These are phyloP conservation scores for Phyllosticta citriasiana DNA, from an alignment of 2,329 filamentous ascomycete species.

Conservation along the genomic window DNA sequence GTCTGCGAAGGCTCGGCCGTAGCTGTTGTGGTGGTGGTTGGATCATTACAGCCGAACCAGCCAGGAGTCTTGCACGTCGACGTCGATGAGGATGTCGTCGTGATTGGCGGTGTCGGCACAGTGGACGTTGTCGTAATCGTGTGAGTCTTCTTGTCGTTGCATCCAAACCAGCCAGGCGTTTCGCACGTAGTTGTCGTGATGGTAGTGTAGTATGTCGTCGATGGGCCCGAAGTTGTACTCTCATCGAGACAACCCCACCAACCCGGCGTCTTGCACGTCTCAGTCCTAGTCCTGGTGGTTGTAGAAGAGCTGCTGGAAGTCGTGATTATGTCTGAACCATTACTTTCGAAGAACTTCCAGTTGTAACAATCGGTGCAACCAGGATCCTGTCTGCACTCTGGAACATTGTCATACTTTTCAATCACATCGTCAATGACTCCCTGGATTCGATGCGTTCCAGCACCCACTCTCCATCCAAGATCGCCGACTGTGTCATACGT, in stretches of 20 bases:
- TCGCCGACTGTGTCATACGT: conserved; percentile 88
- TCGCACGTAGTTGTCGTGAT: conserved; percentile 22
- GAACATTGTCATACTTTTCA: conserved; percentile 69
- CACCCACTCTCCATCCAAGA: conserved; percentile 82
- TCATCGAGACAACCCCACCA: conserved; percentile 80
- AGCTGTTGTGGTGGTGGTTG: conserved; percentile 29
- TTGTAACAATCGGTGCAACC: conserved; percentile 79
- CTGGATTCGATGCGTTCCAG: conserved; percentile 84
- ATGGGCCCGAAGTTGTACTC: conserved; percentile 39
- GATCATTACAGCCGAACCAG: conserved; percentile 57
- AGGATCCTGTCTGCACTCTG: conserved; percentile 63
- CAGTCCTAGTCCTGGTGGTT: conserved; percentile 60
- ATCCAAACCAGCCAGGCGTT: conserved; percentile 15
- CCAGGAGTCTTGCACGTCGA: conserved; percentile 44
- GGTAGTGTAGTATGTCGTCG: conserved; percentile 30
- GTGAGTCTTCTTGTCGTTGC: conserved; percentile 20
- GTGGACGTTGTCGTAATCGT: conserved; percentile 17
- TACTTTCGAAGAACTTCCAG: conserved; percentile 94
- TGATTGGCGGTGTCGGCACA: conserved; percentile 11
- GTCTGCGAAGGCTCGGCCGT: conserved; percentile 23
- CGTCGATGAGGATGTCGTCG: conserved; percentile 19
- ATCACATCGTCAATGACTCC: conserved; percentile 83
- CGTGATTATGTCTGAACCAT: conserved; percentile 68
- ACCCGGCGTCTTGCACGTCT: conserved; percentile 81
- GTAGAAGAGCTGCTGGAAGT: conserved; percentile 43